phyloP scores from a whole-genome alignment of 2,329 filamentous ascomycete genomes.

The Aspergillus sp. region DNA sequence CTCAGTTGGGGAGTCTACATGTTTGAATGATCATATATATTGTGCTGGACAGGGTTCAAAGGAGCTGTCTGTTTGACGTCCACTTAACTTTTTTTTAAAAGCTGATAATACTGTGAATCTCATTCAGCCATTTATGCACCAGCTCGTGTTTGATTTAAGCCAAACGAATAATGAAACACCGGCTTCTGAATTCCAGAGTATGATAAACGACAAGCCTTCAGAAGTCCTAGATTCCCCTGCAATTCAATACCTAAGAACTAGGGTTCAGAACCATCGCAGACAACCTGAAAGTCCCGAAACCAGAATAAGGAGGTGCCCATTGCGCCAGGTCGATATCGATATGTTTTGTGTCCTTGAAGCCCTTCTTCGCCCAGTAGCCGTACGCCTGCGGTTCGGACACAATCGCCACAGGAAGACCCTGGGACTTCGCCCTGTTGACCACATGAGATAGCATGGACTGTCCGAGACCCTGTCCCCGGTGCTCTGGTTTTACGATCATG shows the following conservation, averaged over 20 bases:
- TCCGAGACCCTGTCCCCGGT: slow-evolving; percentile 5
- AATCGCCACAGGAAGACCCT: background rate
- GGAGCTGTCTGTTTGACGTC: too few relatives aligned
- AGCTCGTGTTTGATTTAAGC: too few relatives aligned
- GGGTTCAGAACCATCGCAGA: slow-evolving; percentile 17
- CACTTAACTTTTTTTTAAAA: too few relatives aligned
- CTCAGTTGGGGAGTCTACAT: too few relatives aligned
- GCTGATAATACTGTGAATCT: too few relatives aligned
- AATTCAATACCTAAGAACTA: background rate
- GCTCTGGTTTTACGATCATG: background rate
- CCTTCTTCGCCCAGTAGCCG: slow-evolving; percentile 13
- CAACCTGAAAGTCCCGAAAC: slow-evolving; percentile 19
- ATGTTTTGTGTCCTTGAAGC: slow-evolving; percentile 17
- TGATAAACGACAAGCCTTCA: too few relatives aligned
- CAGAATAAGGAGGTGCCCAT: slow-evolving; percentile 16
- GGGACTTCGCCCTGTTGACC: background rate
- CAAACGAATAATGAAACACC: too few relatives aligned
- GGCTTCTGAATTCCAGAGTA: too few relatives aligned
- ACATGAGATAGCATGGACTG: background rate
- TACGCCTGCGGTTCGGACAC: slow-evolving; percentile 16
- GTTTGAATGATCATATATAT: too few relatives aligned
- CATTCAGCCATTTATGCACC: too few relatives aligned
- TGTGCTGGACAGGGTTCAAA: too few relatives aligned
- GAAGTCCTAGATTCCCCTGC: too few relatives aligned
- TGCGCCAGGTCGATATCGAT: slow-evolving; percentile 18